Evolutionary conservation across 495 filamentous ascomycete species (phyloP), one percentile per base, ranked within the genome.

Genomic region (Xanthoparmelia taractica): DNA sequence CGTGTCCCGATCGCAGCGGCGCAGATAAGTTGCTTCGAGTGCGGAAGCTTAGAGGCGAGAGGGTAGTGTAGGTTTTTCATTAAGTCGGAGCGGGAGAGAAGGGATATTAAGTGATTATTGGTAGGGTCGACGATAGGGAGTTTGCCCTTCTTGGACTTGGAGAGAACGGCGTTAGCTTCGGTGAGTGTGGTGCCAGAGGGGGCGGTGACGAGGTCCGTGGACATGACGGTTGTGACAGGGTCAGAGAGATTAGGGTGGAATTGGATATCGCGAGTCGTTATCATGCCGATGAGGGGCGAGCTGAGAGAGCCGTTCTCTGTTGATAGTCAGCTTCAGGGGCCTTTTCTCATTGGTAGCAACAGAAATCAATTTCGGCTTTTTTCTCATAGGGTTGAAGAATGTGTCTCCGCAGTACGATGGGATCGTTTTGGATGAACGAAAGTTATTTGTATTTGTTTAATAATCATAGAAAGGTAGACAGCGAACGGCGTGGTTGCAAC

Each of bases 41-140:
- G 85, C 58, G 93, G 90, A 27, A 96, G 86, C 81, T 99, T 99
- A 29, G 95, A 97, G 55, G 94, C 94, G 61, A 96, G 81, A 47
- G 94, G 94, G 76, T 92, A 99, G 78, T 97, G 87, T 17, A 97
- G 83, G 77, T 99, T 99, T 84, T 99, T 99, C 81, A 92, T 97
- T 74, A 99, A 79, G 77, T 99, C 94, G 62, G 92, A 95, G 71
- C 94, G 90, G 33, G 92, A 96, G 68, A 99, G 90, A 73, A 99
- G 87, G 37, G 94, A 94, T 48, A 96, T 86, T 31, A 97, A 84
- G 78, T 96, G 96, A 64, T 87, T 88, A 34, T 87, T 77, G 11
- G 58, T 43, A 43, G 83, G 74, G 74, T 99, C 95, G 38, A 99
- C 87, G 66, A 97, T 96, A 45, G 95, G 94, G 55, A 99, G 86